Conservation (phyloP, 805 yeast species). For the Jamesozyma hellenica region DNA sequence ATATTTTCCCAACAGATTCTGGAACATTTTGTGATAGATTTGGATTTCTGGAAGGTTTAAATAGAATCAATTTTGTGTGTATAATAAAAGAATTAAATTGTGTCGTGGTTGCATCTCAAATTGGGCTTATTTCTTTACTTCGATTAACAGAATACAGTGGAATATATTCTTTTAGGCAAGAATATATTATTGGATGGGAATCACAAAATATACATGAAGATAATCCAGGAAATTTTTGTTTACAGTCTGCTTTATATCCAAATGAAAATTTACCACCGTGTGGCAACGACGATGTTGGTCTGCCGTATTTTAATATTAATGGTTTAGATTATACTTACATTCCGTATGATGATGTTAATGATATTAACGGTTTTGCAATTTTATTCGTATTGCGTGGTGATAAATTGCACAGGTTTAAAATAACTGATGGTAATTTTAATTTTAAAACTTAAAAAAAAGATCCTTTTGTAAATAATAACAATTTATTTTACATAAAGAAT, state of each 20-base stretch:
- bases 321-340: constrained; percentile 18
- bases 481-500: not conserved
- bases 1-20: constrained; percentile 14
- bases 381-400: constrained; percentile 6
- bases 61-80: constrained; percentile 15
- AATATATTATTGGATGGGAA: constrained; percentile 22
- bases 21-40: constrained; percentile 7
- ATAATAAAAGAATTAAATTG: constrained; percentile 20
- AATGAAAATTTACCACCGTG: constrained; percentile 3
- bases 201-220: constrained; percentile 12
- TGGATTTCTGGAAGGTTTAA: constrained; percentile 3
- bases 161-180: constrained; percentile 23
- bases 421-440: not conserved
- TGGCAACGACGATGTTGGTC: constrained; percentile 11
- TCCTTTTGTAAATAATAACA: not conserved
- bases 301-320: constrained; percentile 13
- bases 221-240: constrained; percentile 5
- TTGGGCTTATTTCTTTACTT: constrained; percentile 19
- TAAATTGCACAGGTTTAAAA: constrained; percentile 3
- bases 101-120: constrained; percentile 20
- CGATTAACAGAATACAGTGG: constrained; percentile 23
- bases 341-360: constrained; percentile 8
- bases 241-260: not conserved
- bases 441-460: not conserved
- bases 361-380: constrained; percentile 10